Evolutionary conservation across 1,139 yeast species (phyloP).

Genomic region (Yamadazyma diospyri): DNA sequence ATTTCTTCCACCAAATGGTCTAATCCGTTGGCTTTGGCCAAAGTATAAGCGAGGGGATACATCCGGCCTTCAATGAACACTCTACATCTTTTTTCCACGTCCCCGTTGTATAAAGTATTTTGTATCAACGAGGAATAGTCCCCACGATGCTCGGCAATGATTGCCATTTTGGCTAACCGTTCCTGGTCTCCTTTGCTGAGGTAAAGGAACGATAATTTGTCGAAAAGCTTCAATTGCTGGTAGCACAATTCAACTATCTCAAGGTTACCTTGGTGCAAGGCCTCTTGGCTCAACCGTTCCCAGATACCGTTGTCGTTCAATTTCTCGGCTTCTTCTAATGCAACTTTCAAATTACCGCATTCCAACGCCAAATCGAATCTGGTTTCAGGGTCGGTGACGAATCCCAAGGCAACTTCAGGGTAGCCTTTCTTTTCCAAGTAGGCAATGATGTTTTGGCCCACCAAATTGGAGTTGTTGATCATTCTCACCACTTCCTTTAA

Average conservation of each 20-base stretch:
- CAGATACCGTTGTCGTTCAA: conserved; percentile 69
- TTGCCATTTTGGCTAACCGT: conserved; percentile 78
- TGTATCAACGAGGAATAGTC: conserved; percentile 79
- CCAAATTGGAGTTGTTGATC: conserved; percentile 84
- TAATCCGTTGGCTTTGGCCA: conserved; percentile 86
- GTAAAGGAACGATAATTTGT: conserved; percentile 85
- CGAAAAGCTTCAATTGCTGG: conserved; percentile 84
- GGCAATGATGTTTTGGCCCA: conserved; percentile 95
- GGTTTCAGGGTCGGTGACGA: conserved; percentile 94
- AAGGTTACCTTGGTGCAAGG: conserved; percentile 84
- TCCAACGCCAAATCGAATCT: conserved; percentile 94
- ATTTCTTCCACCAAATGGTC: conserved; percentile 69
- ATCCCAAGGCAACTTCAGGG: conserved; percentile 92
- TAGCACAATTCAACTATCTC: conserved; percentile 83
- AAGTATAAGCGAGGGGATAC: conserved; percentile 86
- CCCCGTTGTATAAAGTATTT: conserved; percentile 75
- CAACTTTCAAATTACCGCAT: conserved; percentile 84
- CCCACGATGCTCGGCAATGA: conserved; percentile 85
- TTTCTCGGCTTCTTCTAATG: conserved; percentile 83
- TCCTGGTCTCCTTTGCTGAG: conserved; percentile 75
- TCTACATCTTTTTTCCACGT: conserved; percentile 71
- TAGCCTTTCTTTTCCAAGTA: conserved; percentile 93
- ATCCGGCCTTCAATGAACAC: conserved; percentile 77
- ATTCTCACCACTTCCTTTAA: conserved; percentile 90
- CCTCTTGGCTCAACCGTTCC: conserved; percentile 83